Conservation (phyloP, 1,284 basidiomycete species). For the Rhodofomes roseus region DNA sequence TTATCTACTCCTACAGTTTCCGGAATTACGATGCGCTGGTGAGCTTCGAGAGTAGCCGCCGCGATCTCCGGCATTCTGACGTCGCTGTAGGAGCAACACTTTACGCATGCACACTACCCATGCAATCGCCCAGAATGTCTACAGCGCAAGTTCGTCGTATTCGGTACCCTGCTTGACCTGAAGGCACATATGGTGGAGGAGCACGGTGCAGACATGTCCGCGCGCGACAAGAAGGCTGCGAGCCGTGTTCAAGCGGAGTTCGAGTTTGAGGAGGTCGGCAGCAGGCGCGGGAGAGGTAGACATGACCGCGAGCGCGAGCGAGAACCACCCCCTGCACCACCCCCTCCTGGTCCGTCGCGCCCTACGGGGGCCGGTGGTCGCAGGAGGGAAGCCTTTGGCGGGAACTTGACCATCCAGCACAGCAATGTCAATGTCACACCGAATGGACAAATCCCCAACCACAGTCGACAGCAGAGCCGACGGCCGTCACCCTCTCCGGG, state of each 20-base stretch:
- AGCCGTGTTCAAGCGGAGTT: slow-evolving; percentile 81
- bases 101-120: slow-evolving; percentile 68
- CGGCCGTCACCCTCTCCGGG: slow-evolving; percentile 40
- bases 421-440: slow-evolving; percentile 14
- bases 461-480: slow-evolving; percentile 32
- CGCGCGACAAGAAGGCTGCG: slow-evolving; percentile 76
- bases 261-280: slow-evolving; percentile 59
- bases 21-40: slow-evolving; percentile 74
- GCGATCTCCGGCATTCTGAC: background rate
- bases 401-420: slow-evolving; percentile 53
- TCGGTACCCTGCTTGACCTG: slow-evolving; percentile 83
- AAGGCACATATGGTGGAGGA: slow-evolving; percentile 89
- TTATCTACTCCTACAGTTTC: slow-evolving; percentile 50
- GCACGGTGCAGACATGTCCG: slow-evolving; percentile 80
- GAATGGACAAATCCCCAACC: slow-evolving; percentile 10
- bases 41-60: slow-evolving; percentile 22
- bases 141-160: slow-evolving; percentile 93
- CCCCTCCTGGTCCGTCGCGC: slow-evolving; percentile 22
- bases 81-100: slow-evolving; percentile 59
- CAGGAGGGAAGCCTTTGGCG: slow-evolving; percentile 63
- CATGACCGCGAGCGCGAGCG: slow-evolving; percentile 47
- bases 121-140: slow-evolving; percentile 78
- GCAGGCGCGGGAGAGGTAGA: slow-evolving; percentile 36
- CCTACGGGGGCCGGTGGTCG: slow-evolving; percentile 32
- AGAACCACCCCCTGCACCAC: slow-evolving; percentile 41